Evolutionary conservation across 306 rosid species (phyloP), one percentile per base, ranked within the genome.

Genomic region (Arachis hypogaea): DNA sequence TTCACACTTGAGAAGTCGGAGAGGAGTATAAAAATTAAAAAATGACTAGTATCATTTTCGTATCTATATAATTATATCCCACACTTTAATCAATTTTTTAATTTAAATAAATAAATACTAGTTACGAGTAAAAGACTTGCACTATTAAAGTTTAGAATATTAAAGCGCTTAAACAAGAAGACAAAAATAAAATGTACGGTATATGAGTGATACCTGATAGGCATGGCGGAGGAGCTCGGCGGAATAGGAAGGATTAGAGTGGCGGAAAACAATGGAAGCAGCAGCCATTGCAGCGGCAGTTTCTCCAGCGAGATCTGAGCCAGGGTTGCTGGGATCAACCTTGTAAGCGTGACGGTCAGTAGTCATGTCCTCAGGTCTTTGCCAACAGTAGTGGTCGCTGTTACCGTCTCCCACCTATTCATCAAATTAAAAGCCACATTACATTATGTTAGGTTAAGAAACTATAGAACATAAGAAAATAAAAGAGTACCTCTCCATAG

Each of bases 281-380:
- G 99, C 98, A 0, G 99, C 98, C 99, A 95, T 92, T 2, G 99
- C 99, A 7, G 99, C 99, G 7, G 99, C 98, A 0, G 99, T 90
- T 83, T 95, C 99, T 60, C 98, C 99, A 45, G 98, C 98, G 0
- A 95, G 99, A 88, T 95, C 99, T 69, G 99, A 92, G 57, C 99
- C 99, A 55, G 99, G 99, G 11, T 95, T 95, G 71, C 88, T 92
- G 0, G 96, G 90, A 82, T 93, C 94, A 47, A 95, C 77, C 89
- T 68, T 85, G 86, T 95, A 95, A 41, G 96, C 99, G 1, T 60
- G 91, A 9, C 99, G 95, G 92, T 95, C 96, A 2, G 99, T 95
- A 66, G 93, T 95, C 99, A 95, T 95, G 2, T 95, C 99, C 86
- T 95, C 99, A 4, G 99, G 99, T 60, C 99, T 88, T 78, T 95